Conservation (phyloP, 2,329 filamentous ascomycete species). For the Beauveria australis region DNA sequence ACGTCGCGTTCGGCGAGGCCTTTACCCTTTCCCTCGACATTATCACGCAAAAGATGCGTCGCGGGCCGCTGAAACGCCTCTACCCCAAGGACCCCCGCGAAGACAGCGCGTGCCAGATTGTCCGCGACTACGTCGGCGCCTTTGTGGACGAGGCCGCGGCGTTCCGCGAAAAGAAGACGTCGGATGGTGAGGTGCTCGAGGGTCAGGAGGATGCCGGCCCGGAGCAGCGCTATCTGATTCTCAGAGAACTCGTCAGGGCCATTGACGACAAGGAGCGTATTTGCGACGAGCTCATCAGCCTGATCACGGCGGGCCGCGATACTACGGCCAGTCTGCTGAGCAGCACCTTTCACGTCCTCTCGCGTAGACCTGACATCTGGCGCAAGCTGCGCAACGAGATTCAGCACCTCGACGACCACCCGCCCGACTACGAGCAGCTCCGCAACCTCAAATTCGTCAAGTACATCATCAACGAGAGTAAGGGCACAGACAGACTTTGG, state of each 20-base stretch:
- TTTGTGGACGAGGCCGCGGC: background rate
- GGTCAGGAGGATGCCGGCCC: background rate
- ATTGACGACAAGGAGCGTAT: constrained; percentile 12
- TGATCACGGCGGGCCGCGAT: constrained; percentile 17
- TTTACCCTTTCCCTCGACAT: background rate
- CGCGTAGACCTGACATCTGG: constrained; percentile 9
- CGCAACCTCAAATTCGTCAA: background rate
- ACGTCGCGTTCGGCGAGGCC: background rate
- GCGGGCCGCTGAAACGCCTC: background rate
- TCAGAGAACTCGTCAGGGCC: constrained; percentile 13
- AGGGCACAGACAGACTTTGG: background rate
- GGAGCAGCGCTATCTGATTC: constrained; percentile 11
- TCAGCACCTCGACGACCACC: background rate
- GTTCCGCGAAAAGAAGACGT: background rate
- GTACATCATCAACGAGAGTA: constrained; percentile 8
- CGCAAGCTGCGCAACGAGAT: constrained; percentile 10
- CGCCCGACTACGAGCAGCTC: background rate
- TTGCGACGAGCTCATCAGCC: constrained; percentile 14
- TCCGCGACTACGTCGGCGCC: background rate
- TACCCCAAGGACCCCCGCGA: background rate
- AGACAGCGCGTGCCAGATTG: background rate
- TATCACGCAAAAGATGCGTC: background rate
- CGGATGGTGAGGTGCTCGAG: background rate
- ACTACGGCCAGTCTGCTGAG: constrained; percentile 17
- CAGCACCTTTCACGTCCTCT: constrained; percentile 17